Base-by-base conservation (phyloP, 2,329 filamentous ascomycete species). In the Sporothrix humicola region DNA sequence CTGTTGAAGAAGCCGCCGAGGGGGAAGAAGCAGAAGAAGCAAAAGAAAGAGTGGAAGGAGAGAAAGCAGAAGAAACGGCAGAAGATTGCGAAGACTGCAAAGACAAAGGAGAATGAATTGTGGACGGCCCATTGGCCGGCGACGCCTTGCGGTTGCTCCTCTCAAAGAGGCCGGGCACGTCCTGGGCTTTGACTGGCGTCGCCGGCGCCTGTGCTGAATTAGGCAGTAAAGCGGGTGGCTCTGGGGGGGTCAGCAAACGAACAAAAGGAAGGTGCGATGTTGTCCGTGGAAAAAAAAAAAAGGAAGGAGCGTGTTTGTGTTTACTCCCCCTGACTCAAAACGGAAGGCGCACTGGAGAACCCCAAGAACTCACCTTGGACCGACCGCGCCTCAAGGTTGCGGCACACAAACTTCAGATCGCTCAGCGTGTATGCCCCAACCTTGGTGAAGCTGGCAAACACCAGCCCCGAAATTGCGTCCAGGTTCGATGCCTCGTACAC, bases 391-490 rank as follows among this genome's bases (percentile, higher is more conserved):
- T 73, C 74, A 20, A 75, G 66, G 65, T 68, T 71, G 26, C 65
- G 68, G 73, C 75, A 76, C 13, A 74, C 73, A 68, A 76, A 74
- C 59, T 73, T 74, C 70, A 76, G 59, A 44, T 75, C 73, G 54
- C 74, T 73, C 54, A 76, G 61, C 13, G 72, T 74, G 74, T 75
- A 75, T 13, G 59, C 66, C 37, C 65, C 72, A 58, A 23, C 59
- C 31, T 66, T 63, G 50, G 23, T 73, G 73, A 75, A 76, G 69
- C 73, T 70, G 46, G 74, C 73, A 70, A 73, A 76, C 37, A 75
- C 74, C 42, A 76, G 75, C 52, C 74, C 74, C 4, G 71, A 59
- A 8, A 76, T 65, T 20, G 66, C 73, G 52, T 76, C 73, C 17
- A 75, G 73, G 56, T 75, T 73, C 23, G 75, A 69, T 37, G 42